Evolutionary conservation across 2,329 filamentous ascomycete genomes (phyloP).

Genomic region (Whalleya microplaca): DNA sequence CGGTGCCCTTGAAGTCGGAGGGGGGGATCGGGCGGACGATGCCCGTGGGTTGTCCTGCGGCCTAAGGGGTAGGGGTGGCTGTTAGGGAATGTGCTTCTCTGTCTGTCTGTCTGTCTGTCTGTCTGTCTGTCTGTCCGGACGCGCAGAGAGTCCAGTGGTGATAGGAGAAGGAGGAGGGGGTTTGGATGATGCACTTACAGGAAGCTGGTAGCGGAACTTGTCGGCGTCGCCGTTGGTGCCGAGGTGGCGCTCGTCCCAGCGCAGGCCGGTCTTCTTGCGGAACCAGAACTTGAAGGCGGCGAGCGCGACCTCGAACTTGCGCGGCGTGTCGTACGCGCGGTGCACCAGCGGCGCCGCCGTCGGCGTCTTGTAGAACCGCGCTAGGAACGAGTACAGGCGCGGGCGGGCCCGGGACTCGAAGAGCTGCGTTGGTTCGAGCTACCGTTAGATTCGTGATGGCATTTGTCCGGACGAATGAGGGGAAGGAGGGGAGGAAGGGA

Average conservation of each 20-base stretch:
- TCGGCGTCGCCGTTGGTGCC: conserved; percentile 36
- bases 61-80: too few relatives aligned
- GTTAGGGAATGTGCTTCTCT: too few relatives aligned
- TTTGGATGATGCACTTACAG: conserved; percentile 46
- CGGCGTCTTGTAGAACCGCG: conserved; percentile 52
- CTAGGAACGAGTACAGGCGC: conserved; percentile 63
- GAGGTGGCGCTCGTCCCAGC: conserved; percentile 59
- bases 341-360: conserved; percentile 38
- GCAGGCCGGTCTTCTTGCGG: conserved; percentile 56
- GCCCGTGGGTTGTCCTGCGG: too few relatives aligned
- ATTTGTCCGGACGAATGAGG: not conserved
- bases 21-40: too few relatives aligned
- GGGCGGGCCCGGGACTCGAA: conserved; percentile 67
- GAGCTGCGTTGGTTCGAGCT: conserved; percentile 51
- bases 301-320: conserved; percentile 50
- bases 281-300: conserved; percentile 61
- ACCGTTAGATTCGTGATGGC: not conserved
- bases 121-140: too few relatives aligned
- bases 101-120: too few relatives aligned
- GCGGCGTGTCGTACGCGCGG: conserved; percentile 44
- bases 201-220: conserved; percentile 51
- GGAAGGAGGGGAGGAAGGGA: not conserved
- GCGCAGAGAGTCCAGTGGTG: not conserved
- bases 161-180: not conserved
- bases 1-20: too few relatives aligned